phyloP scores from a whole-genome alignment of 352 stramenopile species.

The Phytophthora foliorum region DNA sequence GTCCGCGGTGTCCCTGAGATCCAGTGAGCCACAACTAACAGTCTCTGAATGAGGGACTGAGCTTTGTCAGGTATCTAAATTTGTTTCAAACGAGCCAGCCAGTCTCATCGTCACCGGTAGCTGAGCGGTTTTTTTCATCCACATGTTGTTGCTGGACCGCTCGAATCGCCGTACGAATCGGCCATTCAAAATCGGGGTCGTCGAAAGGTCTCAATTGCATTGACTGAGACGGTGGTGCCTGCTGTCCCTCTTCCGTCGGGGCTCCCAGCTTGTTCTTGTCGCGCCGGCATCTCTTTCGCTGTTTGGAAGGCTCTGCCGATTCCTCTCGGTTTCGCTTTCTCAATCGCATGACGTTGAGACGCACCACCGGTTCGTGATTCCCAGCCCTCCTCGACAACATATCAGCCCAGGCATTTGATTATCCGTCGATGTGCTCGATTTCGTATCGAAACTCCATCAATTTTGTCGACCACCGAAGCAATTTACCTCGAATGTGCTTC shows the following conservation, averaged over 20 bases:
- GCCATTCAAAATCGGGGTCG: neutral
- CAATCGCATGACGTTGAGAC: neutral
- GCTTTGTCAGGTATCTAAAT: conserved; percentile 9
- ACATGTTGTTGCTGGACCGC: neutral
- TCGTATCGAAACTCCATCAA: conserved; percentile 15
- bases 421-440: conserved; percentile 17
- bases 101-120: neutral
- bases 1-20: conserved; percentile 2
- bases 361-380: neutral
- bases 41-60: neutral
- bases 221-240: neutral
- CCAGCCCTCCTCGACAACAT: conserved; percentile 19
- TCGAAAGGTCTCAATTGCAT: neutral
- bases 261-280: neutral
- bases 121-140: neutral
- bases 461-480: conserved; percentile 2
- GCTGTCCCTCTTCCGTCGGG: neutral
- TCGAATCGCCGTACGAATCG: neutral
- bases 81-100: neutral
- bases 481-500: conserved; percentile 11
- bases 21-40: conserved; percentile 16
- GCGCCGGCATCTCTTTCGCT: neutral
- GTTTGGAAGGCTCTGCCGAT: neutral
- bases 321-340: neutral
- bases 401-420: conserved; percentile 13